Base-by-base conservation (phyloP, 495 filamentous ascomycete genomes). In the Oleoguttula mirabilis region DNA sequence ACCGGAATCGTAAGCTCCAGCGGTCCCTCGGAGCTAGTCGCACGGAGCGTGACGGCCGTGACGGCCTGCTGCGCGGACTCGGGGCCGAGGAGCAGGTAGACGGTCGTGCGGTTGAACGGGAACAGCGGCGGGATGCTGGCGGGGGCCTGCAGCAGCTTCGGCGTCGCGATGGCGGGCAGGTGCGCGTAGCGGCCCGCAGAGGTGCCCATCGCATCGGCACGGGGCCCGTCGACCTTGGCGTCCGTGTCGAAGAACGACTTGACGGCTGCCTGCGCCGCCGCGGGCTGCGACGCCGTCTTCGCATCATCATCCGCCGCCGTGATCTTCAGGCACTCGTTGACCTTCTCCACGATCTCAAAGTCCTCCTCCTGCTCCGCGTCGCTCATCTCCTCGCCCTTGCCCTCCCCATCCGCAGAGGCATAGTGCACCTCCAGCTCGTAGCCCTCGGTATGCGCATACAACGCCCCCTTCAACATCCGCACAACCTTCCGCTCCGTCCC, bases 401-500 rank as follows among this genome's bases (percentile, higher is more conserved):
- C 36, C 39, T 21, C 12, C n/a, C 32, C 28, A 32, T 37, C 10
- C 20, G 31, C 45, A 6, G 62, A 58, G 38, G 60, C 59, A 51
- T 78, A 78, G 50, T 73, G 68, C 36, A 81, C 60, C 36, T 80
- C 74, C 2, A 82, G 52, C 0, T 59, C 66, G 45, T 76, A 83
- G 42, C 76, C 66, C 17, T 50, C 64, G 33, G 80, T 57, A 45
- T 82, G 74, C 1, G 76, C 75, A 3, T 68, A 68, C 21, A 84
- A 51, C 0, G 76, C 75, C 0, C 70, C 77, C 50, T 83, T 82
- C 32, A 86, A 60, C 75, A 84, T 83, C 6, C 79, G 66, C 6
- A 84, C 66, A 3, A 84, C 67, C 55, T 80, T 80, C 39, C 56
- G 65, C 45, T 77, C 71, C 43, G 79, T 66, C 47, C 70, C 68